Evolutionary conservation across 2,329 filamentous ascomycete genomes (phyloP).

Genomic region (Chaetothyriales sp.): DNA sequence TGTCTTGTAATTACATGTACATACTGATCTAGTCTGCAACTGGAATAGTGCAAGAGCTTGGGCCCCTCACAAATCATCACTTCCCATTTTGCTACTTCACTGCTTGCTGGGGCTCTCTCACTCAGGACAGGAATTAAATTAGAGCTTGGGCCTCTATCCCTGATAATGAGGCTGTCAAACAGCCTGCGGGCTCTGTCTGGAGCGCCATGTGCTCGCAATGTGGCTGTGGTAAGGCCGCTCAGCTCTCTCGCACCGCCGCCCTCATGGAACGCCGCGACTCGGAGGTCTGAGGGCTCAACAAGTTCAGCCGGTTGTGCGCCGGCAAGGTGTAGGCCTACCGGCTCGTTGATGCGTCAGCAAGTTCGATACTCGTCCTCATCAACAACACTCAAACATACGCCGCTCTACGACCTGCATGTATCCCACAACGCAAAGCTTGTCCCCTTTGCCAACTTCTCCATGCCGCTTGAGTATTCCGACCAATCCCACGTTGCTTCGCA

Average conservation of each 20-base stretch:
- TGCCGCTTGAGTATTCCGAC: conserved; percentile 79
- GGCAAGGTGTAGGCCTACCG: neutral
- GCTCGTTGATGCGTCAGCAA: neutral
- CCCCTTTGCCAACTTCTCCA: conserved; percentile 81
- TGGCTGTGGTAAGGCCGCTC: neutral
- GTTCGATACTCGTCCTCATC: conserved; percentile 1
- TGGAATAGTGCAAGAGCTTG: no score
- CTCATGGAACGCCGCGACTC: neutral
- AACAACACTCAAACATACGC: conserved; percentile 37
- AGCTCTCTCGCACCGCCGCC: neutral
- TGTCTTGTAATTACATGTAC: no score
- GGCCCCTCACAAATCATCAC: no score
- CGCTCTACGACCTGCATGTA: conserved; percentile 64
- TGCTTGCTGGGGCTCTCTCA: no score
- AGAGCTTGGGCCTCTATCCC: no score
- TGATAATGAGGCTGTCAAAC: neutral
- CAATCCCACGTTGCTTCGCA: conserved; percentile 72
- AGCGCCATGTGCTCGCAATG: neutral
- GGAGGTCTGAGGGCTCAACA: neutral
- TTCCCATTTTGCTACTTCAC: no score
- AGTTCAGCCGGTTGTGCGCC: neutral
- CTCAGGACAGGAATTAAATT: no score
- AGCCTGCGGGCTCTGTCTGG: neutral
- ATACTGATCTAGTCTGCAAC: no score
- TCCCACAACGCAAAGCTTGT: conserved; percentile 81